A percentile compares a stretch with the other conserved stretches of the same genome.
These are phyloP conservation scores for Chaetoceros tenuissimus DNA, from an alignment of 108 stramenopile species.

Conservation along the genomic window DNA sequence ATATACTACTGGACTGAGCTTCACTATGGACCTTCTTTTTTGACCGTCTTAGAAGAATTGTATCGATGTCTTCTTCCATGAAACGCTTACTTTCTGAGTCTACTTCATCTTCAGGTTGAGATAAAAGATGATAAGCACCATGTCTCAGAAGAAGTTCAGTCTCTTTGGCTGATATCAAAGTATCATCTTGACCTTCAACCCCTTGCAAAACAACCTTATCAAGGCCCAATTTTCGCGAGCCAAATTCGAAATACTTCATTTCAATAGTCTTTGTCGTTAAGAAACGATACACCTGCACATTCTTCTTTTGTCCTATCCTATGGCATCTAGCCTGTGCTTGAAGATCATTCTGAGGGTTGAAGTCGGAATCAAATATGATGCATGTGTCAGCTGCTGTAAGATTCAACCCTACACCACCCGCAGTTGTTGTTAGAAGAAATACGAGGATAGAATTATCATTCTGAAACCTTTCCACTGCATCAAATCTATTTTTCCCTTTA, in stretches of 20 bases:
- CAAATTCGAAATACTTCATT: conserved; percentile 96
- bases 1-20: conserved; percentile 47
- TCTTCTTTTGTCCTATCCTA: conserved; percentile 90
- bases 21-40: conserved; percentile 53
- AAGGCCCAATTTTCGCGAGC: conserved; percentile 91
- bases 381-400: conserved; percentile 95
- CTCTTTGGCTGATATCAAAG: conserved; percentile 56
- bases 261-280: conserved; percentile 95
- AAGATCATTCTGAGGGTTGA: conserved; percentile 88
- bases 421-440: conserved; percentile 92
- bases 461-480: conserved; percentile 88
- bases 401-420: conserved; percentile 76
- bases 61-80: conserved; percentile 87
- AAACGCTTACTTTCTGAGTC: conserved; percentile 75
- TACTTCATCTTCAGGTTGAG: conserved; percentile 45
- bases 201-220: conserved; percentile 85
- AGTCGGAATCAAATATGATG: conserved; percentile 68
- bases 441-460: conserved; percentile 76
- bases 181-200: conserved; percentile 36
- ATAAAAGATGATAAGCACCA: conserved; percentile 82
- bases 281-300: conserved; percentile 37
- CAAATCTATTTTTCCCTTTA: conserved; percentile 73
- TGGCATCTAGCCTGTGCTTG: conserved; percentile 97
- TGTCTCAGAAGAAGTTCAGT: conserved; percentile 74
- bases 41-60: conserved; percentile 70